Evolutionary conservation across 805 yeast species (phyloP).

Genomic region (Metschnikowia arizonensis): DNA sequence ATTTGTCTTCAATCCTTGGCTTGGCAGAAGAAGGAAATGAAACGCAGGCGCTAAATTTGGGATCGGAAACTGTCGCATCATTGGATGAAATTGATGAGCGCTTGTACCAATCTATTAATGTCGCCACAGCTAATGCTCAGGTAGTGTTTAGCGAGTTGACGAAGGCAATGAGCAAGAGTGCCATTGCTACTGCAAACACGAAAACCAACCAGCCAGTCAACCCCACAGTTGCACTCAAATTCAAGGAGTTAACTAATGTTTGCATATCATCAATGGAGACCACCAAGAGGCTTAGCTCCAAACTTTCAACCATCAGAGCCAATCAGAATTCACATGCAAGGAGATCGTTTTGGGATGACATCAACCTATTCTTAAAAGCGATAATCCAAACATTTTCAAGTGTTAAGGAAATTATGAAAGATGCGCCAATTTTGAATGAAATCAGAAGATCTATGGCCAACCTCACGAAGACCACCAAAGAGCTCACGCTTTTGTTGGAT

Average conservation of each 20-base stretch:
- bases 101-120: conserved; percentile 57
- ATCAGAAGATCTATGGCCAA: conserved; percentile 75
- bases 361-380: conserved; percentile 75
- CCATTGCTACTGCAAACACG: conserved; percentile 43
- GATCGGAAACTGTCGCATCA: conserved; percentile 13
- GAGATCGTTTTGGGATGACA: conserved; percentile 76
- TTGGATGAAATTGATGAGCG: conserved; percentile 57
- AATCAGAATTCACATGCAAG: conserved; percentile 50
- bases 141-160: conserved; percentile 74
- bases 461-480: conserved; percentile 85
- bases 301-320: conserved; percentile 48
- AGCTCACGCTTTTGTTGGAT: conserved; percentile 82
- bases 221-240: conserved; percentile 53
- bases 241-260: conserved; percentile 71
- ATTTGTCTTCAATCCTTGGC: conserved; percentile 7
- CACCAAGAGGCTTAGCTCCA: conserved; percentile 58
- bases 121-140: conserved; percentile 66
- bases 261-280: conserved; percentile 82
- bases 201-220: conserved; percentile 23
- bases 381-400: conserved; percentile 79
- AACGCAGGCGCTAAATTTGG: conserved; percentile 10
- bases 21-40: conserved; percentile 9
- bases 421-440: conserved; percentile 74
- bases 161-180: conserved; percentile 61
- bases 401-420: conserved; percentile 77